A percentile compares a stretch with the other conserved stretches of the same genome.
Evolutionary conservation across 345 rosid species (phyloP).

Genomic region (Clarkia xantiana): DNA sequence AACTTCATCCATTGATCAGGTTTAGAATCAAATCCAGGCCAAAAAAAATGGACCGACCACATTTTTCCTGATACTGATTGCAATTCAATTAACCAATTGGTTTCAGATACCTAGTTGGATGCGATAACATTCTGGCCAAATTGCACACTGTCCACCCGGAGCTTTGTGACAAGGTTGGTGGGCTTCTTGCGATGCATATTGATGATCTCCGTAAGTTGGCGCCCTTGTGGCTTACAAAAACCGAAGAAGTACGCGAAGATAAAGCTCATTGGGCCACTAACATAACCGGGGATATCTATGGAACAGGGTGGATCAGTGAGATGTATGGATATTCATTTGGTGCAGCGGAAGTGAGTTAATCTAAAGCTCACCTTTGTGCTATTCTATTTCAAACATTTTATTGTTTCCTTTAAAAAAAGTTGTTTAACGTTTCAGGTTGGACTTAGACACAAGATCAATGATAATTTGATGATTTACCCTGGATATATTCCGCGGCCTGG

Average conservation of each 20-base stretch:
- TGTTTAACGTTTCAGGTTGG: constrained; percentile 51
- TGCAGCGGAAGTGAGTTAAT: constrained; percentile 63
- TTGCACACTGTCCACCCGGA: constrained; percentile 73
- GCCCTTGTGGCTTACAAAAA: constrained; percentile 94
- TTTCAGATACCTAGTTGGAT: constrained; percentile 78
- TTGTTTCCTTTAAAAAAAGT: constrained; percentile 4
- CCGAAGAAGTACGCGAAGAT: constrained; percentile 91
- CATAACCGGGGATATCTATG: constrained; percentile 94
- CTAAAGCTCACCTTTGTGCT: not conserved
- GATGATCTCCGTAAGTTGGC: constrained; percentile 87
- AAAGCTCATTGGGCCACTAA: constrained; percentile 90
- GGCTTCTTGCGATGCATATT: constrained; percentile 94
- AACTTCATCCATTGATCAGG: too few species aligned
- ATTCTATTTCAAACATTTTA: not conserved
- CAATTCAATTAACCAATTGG: not conserved
- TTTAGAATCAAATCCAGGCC: too few species aligned
- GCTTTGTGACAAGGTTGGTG: constrained; percentile 94
- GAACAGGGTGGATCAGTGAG: constrained; percentile 95
- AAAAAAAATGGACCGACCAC: too few species aligned
- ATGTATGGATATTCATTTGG: constrained; percentile 99
- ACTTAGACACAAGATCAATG: constrained; percentile 79
- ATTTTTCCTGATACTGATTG: not conserved
- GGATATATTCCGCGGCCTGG: constrained; percentile 82
- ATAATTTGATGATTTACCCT: constrained; percentile 88
- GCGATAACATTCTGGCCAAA: constrained; percentile 73